phyloP scores from a whole-genome alignment of 2,329 filamentous ascomycete genomes.

The Diaporthe eres region DNA sequence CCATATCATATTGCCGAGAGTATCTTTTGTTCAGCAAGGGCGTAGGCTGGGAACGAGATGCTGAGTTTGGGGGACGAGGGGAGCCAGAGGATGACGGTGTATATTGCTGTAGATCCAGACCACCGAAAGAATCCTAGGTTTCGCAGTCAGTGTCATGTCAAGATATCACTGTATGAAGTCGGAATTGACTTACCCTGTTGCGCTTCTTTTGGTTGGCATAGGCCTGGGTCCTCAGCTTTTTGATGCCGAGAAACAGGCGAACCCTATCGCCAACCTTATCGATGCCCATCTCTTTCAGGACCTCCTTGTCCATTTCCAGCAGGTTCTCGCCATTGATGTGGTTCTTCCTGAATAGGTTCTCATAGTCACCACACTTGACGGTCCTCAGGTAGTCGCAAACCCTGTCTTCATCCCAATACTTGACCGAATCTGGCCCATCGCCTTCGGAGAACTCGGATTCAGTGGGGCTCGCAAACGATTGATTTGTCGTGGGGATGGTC shows the following conservation, averaged over 20 bases:
- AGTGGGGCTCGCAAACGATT: slow-evolving; percentile 84
- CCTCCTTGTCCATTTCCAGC: slow-evolving; percentile 95
- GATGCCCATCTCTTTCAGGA: slow-evolving; percentile 97
- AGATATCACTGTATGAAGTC: background rate
- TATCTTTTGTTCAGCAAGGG: slow-evolving; percentile 72
- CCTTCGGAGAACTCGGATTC: slow-evolving; percentile 93
- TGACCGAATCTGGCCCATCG: slow-evolving; percentile 81
- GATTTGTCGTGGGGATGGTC: slow-evolving; percentile 62
- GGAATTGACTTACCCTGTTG: slow-evolving; percentile 77
- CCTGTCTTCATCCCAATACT: slow-evolving; percentile 91
- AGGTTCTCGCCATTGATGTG: slow-evolving; percentile 98
- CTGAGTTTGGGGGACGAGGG: slow-evolving; percentile 71
- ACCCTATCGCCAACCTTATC: slow-evolving; percentile 98
- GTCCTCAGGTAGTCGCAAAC: slow-evolving; percentile 92
- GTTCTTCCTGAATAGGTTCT: slow-evolving; percentile 89
- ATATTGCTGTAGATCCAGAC: slow-evolving; percentile 75
- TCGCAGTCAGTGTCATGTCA: slow-evolving; percentile 37
- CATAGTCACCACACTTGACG: slow-evolving; percentile 95
- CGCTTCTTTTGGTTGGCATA: slow-evolving; percentile 85
- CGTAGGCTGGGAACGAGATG: slow-evolving; percentile 60
- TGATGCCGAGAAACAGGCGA: slow-evolving; percentile 87
- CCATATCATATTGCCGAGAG: slow-evolving; percentile 71
- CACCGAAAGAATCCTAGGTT: slow-evolving; percentile 83
- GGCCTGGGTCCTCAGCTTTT: slow-evolving; percentile 83
- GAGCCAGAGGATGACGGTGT: slow-evolving; percentile 73